Evolutionary conservation across 2,329 filamentous ascomycete genomes (phyloP).

Genomic region (Diplocarpon rosae): DNA sequence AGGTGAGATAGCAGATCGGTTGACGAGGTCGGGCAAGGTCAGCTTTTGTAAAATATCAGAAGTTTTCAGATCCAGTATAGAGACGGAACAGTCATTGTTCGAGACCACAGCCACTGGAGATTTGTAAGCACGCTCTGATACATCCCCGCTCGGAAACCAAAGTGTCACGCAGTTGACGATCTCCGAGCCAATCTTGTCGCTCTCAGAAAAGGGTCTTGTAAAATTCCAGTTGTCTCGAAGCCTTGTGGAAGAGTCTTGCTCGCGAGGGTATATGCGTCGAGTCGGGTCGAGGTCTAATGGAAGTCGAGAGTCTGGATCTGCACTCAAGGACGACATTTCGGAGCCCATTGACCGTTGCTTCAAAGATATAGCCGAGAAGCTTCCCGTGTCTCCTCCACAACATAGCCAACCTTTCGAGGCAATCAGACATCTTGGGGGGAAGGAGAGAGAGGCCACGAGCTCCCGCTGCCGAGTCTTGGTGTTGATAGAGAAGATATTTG

Average conservation of each 20-base stretch:
- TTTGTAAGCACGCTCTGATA: constrained; percentile 33
- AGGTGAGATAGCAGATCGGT: constrained; percentile 87
- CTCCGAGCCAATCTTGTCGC: constrained; percentile 41
- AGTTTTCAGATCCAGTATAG: constrained; percentile 65
- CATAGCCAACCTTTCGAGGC: constrained; percentile 81
- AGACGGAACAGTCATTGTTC: constrained; percentile 87
- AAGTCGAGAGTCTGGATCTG: constrained; percentile 45
- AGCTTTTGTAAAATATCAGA: constrained; percentile 59
- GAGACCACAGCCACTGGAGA: constrained; percentile 59
- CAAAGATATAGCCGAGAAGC: constrained; percentile 45
- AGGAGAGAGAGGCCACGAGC: constrained; percentile 60
- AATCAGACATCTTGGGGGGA: constrained; percentile 75
- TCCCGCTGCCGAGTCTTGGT: constrained; percentile 60
- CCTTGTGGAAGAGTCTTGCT: not conserved
- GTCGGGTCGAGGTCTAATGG: constrained; percentile 37
- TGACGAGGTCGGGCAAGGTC: constrained; percentile 74
- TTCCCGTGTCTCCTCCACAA: constrained; percentile 77
- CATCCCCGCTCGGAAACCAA: constrained; percentile 38
- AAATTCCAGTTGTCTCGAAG: not conserved
- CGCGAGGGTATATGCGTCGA: constrained; percentile 11
- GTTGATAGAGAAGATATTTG: constrained; percentile 61
- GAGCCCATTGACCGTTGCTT: constrained; percentile 11
- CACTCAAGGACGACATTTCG: constrained; percentile 8
- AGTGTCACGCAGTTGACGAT: constrained; percentile 57
- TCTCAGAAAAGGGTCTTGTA: constrained; percentile 28